Base-by-base conservation (phyloP, 371 early-diverging fungal species). In the Mucor plumbeus region DNA sequence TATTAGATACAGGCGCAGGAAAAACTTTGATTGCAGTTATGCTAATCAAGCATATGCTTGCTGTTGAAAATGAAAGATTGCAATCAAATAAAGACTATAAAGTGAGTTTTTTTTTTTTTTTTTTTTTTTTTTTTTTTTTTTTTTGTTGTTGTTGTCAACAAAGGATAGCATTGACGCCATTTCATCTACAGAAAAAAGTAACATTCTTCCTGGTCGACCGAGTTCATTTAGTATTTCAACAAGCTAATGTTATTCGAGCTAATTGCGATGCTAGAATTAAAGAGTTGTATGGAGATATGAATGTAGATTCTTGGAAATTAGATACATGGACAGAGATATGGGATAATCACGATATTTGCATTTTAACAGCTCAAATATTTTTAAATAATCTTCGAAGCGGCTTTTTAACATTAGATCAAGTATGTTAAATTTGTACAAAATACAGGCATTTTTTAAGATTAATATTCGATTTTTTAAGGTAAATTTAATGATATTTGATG, bases 1-100 rank as follows among this genome's bases (percentile, higher is more conserved):
- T 95, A 5, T 80, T 97, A 61, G 92, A 94, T 64, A 96, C 97
- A 0, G 97, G 97, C 6, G 88, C 90, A 19, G 97, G 97, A 17
- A 95, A 97, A 71, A 96, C 97, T 7, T 73, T 95, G 10, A 91
- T 95, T 26, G 89, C 96, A 1, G 88, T 88, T 14, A 82, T 95
- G 88, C 80, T 96, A 33, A 90, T 95, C 59, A 88, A 91, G 74
- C 82, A 92, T 65, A 84, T 92, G 69, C 80, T 78, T 4, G 59
- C 44, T 8, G 74, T 60, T 59, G 87, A 79, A 48, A 34, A 31
- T 61, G 47, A 61, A 36, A 61, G 41, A 34, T 10, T 17, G 11
- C n/a, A 53, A 21, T 11, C 31, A 36, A 59, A 43, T 69, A 65
- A 54, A 60, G 73, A 39, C 62, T 65, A 50, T 17, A 61, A 47